Conservation (phyloP, 2,329 filamentous ascomycete species). For the Raffaelea deltoideospora region DNA sequence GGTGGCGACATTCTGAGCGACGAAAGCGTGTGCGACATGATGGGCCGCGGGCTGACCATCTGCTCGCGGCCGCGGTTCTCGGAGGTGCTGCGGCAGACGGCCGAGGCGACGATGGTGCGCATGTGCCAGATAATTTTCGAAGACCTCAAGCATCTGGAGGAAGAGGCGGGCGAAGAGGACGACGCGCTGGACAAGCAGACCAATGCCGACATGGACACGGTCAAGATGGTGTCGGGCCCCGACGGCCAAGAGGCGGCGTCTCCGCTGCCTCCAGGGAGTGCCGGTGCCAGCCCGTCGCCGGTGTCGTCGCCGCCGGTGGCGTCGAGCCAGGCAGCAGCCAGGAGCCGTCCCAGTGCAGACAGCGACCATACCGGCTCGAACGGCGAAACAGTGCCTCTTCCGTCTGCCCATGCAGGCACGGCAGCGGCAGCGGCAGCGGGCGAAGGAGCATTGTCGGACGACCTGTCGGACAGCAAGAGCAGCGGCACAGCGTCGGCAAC, state of each 20-base stretch:
- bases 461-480: constrained; percentile 7
- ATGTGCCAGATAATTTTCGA: constrained; percentile 99
- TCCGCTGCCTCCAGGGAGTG: too few relatives aligned
- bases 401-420: too few relatives aligned
- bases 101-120: constrained; percentile 92
- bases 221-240: constrained; percentile 52
- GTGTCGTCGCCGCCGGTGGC: too few relatives aligned
- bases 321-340: too few relatives aligned
- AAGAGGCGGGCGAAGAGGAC: constrained; percentile 53
- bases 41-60: constrained; percentile 94
- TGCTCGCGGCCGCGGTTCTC: constrained; percentile 89
- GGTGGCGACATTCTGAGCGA: constrained; percentile 90
- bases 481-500: constrained; percentile 8
- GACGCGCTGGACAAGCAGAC: constrained; percentile 51
- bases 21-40: constrained; percentile 98
- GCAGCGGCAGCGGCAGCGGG: neutral
- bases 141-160: constrained; percentile 73
- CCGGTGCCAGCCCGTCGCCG: too few relatives aligned
- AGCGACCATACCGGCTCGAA: neutral
- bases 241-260: too few relatives aligned
- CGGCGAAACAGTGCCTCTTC: too few relatives aligned
- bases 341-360: too few relatives aligned
- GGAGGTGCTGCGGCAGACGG: constrained; percentile 76
- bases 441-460: neutral
- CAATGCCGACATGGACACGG: constrained; percentile 53